Percentiles rank a stretch among this genome's conserved stretches.
Conservation (phyloP, 345 rosid species). For the Noccaea caerulescens region DNA sequence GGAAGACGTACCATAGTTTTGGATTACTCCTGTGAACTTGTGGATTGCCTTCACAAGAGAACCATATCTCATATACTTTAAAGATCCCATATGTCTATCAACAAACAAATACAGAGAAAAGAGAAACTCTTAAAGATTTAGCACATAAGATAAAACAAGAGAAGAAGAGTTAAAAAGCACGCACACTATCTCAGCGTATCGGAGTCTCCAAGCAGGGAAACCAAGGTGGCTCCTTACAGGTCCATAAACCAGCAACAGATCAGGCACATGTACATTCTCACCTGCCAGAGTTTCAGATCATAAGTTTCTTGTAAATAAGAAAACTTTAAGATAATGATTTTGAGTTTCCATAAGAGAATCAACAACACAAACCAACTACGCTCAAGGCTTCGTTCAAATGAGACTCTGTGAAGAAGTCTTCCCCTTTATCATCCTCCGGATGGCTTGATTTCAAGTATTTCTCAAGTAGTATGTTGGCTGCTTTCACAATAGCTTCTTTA, state of each 20-base stretch:
- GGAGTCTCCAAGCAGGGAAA: slow-evolving; percentile 94
- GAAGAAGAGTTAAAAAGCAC: slow-evolving; percentile 39
- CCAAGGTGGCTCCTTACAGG: slow-evolving; percentile 88
- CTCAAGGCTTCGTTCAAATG: slow-evolving; percentile 65
- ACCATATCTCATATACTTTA: slow-evolving; percentile 70
- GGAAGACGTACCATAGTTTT: slow-evolving; percentile 72
- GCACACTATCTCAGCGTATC: slow-evolving; percentile 86
- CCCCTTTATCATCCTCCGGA: slow-evolving; percentile 49
- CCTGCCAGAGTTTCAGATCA: slow-evolving; percentile 52
- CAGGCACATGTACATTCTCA: slow-evolving; percentile 69
- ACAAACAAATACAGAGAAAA: slow-evolving; percentile 30
- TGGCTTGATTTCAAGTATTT: slow-evolving; percentile 51
- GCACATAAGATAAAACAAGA: background rate
- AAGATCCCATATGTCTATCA: slow-evolving; percentile 81
- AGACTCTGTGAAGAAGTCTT: slow-evolving; percentile 65
- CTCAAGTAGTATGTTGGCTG: slow-evolving; percentile 74
- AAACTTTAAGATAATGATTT: background rate
- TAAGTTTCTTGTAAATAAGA: background rate
- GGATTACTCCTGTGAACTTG: slow-evolving; percentile 75
- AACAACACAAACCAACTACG: slow-evolving; percentile 68
- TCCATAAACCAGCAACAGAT: slow-evolving; percentile 83
- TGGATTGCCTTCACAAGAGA: slow-evolving; percentile 70
- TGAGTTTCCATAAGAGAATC: background rate
- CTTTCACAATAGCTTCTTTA: slow-evolving; percentile 83
- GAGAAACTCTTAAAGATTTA: slow-evolving; percentile 21